Base-by-base conservation (phyloP, 345 rosid genomes). In the Isatis tinctoria region DNA sequence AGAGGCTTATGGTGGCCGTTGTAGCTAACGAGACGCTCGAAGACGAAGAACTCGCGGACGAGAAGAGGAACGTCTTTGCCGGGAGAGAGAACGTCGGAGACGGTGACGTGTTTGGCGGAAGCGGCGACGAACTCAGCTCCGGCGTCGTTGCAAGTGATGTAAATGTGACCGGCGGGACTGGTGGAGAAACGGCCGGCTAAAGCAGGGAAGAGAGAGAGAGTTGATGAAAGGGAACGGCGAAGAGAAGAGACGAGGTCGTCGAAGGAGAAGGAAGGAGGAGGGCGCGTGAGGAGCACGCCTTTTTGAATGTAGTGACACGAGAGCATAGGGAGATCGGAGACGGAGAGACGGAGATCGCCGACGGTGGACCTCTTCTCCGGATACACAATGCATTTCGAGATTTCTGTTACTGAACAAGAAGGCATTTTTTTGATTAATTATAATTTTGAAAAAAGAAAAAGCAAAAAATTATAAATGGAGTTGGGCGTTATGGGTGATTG, bases 301-400 rank as follows among this genome's bases (percentile, higher is more conserved):
- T 95, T 95, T 32, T 95, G 99, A 72, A 95, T 95, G 81, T 95
- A 95, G 22, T 95, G 99, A 64, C 99, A 95, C 2, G 99, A 88
- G 54, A 95, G 93, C 99, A 95, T 95, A 22, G 97, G 97, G 40
- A 92, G 83, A 75, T 95, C 99, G 30, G 99, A 95, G 61, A 92
- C 97, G 8, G 96, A 90, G 75, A 95, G 97, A 1, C 90, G 88
- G 72, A 95, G 97, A 74, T 82, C 84, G 7, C 88, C 75, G 48
- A 88, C 13, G 40, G 81, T 24, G 72, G 97, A 79, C 35, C 57
- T 69, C 26, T 79, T 74, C 48, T 81, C 81, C 1, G 97, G 96
- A 72, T 57, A 69, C 10, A 92, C 69, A 0, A 83, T 85, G 83
- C 87, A 85, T 80, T 82, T 86, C 14, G 98, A 88, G 75, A 83